phyloP scores from a whole-genome alignment of 306 rosid species.

The Cicer judaicum region DNA sequence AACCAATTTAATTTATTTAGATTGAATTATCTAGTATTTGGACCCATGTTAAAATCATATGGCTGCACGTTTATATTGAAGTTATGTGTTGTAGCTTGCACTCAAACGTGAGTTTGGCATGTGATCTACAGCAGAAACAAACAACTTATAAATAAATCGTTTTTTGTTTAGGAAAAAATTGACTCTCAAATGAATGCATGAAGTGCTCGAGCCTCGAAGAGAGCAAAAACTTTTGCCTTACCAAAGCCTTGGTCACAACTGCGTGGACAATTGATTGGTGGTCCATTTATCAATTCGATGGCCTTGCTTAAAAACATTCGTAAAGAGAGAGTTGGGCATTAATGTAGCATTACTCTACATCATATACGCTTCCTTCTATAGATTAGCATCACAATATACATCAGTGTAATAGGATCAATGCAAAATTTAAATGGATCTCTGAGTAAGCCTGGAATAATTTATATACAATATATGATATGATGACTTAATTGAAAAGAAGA shows the following conservation, averaged over 20 bases:
- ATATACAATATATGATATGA: slow-evolving; percentile 34
- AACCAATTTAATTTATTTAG: no score
- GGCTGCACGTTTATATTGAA: no score
- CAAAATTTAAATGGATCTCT: slow-evolving; percentile 44
- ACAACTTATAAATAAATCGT: no score
- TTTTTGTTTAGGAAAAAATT: no score
- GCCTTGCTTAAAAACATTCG: neutral
- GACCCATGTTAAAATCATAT: no score
- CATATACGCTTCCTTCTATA: slow-evolving; percentile 19
- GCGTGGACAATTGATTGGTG: neutral
- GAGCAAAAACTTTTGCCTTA: neutral
- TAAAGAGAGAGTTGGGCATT: neutral
- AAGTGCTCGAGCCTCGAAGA: no score
- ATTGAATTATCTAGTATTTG: no score
- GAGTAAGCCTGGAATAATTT: slow-evolving; percentile 42
- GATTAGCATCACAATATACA: slow-evolving; percentile 40
- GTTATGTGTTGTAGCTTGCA: no score
- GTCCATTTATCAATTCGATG: neutral
- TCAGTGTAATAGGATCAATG: slow-evolving; percentile 9
- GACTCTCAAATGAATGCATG: no score
- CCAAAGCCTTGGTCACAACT: neutral
- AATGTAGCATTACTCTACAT: slow-evolving; percentile 5
- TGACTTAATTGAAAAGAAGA: slow-evolving; percentile 13
- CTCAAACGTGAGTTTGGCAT: no score
- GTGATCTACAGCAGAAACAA: no score